Percentiles rank a stretch among this genome's conserved stretches.
Evolutionary conservation across 768 basidiomycete species (phyloP).

Genomic region (Russula foetens): DNA sequence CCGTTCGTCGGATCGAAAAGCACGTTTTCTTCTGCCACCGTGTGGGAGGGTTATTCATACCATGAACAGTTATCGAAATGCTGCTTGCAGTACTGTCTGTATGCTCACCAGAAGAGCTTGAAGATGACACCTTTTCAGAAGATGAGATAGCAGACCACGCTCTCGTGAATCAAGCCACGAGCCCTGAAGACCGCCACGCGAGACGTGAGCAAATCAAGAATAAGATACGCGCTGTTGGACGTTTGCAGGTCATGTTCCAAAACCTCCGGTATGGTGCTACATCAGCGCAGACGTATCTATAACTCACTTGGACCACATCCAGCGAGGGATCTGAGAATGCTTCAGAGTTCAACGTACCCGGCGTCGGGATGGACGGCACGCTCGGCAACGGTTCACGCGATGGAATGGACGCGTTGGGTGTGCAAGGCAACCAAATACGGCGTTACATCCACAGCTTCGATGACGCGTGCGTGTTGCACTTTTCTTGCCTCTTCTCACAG

Average conservation of each 20-base stretch:
- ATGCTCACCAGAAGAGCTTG: constrained; percentile 93
- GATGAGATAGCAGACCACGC: constrained; percentile 31
- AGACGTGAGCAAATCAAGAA: constrained; percentile 78
- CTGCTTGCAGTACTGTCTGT: constrained; percentile 93
- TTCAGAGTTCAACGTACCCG: constrained; percentile 46
- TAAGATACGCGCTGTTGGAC: constrained; percentile 89
- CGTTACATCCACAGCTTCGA: constrained; percentile 62
- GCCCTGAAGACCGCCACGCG: constrained; percentile 21
- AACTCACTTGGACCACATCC: constrained; percentile 4
- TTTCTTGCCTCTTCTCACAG: not conserved
- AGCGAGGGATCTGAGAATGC: constrained; percentile 78
- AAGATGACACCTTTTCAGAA: constrained; percentile 49
- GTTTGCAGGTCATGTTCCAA: constrained; percentile 86
- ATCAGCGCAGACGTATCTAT: not conserved
- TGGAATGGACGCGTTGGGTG: constrained; percentile 50
- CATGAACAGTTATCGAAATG: constrained; percentile 84
- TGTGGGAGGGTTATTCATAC: not conserved
- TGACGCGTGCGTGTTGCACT: constrained; percentile 57
- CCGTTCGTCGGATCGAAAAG: constrained; percentile 99
- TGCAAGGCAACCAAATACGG: constrained; percentile 51
- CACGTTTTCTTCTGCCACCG: constrained; percentile 30
- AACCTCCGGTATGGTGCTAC: constrained; percentile 60
- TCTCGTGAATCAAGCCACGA: constrained; percentile 6
- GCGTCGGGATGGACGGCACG: constrained; percentile 27
- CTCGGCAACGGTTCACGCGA: constrained; percentile 21